These are phyloP conservation scores for Flaveria linearis DNA, from an alignment of 129 eudicot species.

Conservation along the genomic window DNA sequence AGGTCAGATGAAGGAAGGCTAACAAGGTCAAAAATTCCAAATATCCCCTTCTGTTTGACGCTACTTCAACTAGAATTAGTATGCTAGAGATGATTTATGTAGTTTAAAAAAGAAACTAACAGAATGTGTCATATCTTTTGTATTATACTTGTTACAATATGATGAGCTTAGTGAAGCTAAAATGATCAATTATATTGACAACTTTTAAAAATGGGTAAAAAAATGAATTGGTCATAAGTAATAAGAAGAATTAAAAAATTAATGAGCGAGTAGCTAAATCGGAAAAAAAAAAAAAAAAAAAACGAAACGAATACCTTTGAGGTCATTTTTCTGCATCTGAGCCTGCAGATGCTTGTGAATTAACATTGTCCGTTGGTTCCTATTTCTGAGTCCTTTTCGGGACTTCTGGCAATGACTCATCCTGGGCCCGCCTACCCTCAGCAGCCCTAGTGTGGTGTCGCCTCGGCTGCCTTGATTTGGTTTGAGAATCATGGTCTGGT, in stretches of 20 bases:
- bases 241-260: background rate
- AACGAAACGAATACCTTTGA: conserved; percentile 9
- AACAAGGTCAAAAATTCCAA: too few relatives aligned
- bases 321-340: conserved; percentile 26
- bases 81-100: background rate
- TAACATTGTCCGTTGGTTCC: conserved; percentile 34
- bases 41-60: conserved; percentile 25
- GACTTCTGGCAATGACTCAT: conserved; percentile 32
- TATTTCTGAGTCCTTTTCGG: conserved; percentile 36
- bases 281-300: background rate
- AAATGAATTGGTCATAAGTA: background rate
- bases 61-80: conserved; percentile 18
- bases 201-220: background rate
- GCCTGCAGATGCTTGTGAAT: conserved; percentile 17
- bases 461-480: conserved; percentile 40
- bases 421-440: conserved; percentile 31
- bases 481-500: conserved; percentile 26
- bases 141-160: background rate
- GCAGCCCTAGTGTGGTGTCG: conserved; percentile 40
- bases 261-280: conserved; percentile 10
- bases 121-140: background rate
- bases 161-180: background rate
- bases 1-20: too few relatives aligned
- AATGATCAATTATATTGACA: background rate
- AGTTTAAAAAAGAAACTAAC: background rate